A percentile compares a stretch with the other conserved stretches of the same genome.
These are phyloP conservation scores for Alternaria triticimaculans DNA, from an alignment of 2,329 filamentous ascomycete genomes.

Conservation along the genomic window DNA sequence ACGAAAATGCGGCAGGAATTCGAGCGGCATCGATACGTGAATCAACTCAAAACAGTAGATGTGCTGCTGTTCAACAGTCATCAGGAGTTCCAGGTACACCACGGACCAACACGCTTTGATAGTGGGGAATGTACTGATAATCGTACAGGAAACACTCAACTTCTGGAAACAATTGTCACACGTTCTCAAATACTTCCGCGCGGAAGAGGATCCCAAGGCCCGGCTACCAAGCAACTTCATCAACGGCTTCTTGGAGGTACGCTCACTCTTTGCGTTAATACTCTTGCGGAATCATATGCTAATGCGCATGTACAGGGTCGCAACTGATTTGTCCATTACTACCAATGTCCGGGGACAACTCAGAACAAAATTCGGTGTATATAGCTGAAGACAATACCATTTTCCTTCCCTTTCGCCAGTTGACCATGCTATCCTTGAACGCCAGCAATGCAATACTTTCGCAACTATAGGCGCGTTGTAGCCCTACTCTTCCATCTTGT, in stretches of 20 bases:
- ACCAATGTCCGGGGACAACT: constrained; percentile 9
- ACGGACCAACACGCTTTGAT: not conserved
- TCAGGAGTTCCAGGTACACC: constrained; percentile 85
- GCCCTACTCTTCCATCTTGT: constrained; percentile 36
- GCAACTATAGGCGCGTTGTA: not conserved
- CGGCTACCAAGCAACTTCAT: constrained; percentile 90
- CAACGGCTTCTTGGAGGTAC: constrained; percentile 90
- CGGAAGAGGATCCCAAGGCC: constrained; percentile 78
- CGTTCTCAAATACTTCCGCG: constrained; percentile 95
- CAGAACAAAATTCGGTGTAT: constrained; percentile 37
- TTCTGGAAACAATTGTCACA: constrained; percentile 98
- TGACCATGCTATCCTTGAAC: constrained; percentile 31
- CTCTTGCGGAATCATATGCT: not conserved
- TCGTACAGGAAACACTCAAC: constrained; percentile 88
- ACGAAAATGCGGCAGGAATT: constrained; percentile 97
- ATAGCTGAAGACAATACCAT: constrained; percentile 47
- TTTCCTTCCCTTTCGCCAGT: constrained; percentile 41
- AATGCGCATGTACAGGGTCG: constrained; percentile 41
- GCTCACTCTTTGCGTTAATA: constrained; percentile 29
- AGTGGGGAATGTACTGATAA: constrained; percentile 1
- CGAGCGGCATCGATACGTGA: constrained; percentile 91
- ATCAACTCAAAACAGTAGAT: constrained; percentile 86
- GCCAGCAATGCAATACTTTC: constrained; percentile 40
- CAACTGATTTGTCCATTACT: constrained; percentile 36
- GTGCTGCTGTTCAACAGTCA: constrained; percentile 90